Evolutionary conservation across 805 yeast species (phyloP).

Genomic region (Candida ortonii): DNA sequence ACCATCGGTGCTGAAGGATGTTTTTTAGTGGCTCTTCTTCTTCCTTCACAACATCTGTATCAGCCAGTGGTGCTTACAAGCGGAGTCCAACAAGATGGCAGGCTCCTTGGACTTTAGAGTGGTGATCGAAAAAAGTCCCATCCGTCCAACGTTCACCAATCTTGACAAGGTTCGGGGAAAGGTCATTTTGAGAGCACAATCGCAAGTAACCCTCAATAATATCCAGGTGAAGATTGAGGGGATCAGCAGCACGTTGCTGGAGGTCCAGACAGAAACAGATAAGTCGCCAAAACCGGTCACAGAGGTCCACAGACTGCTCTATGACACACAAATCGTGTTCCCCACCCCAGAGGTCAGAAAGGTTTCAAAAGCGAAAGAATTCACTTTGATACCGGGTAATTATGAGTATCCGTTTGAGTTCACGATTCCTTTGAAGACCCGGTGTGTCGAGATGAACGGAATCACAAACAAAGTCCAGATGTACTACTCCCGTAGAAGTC

Average conservation of each 20-base stretch:
- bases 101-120: slow-evolving; percentile 17
- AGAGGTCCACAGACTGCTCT: slow-evolving; percentile 46
- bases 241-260: slow-evolving; percentile 37
- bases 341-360: slow-evolving; percentile 49
- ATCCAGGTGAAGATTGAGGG: slow-evolving; percentile 56
- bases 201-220: slow-evolving; percentile 42
- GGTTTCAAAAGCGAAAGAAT: slow-evolving; percentile 42
- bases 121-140: slow-evolving; percentile 22
- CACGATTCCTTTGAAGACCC: slow-evolving; percentile 40
- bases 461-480: slow-evolving; percentile 13
- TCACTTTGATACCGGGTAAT: slow-evolving; percentile 48
- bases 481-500: slow-evolving; percentile 7
- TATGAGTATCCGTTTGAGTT: slow-evolving; percentile 49
- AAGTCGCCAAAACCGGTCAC: slow-evolving; percentile 10
- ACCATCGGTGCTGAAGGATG: too few relatives aligned
- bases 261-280: slow-evolving; percentile 26
- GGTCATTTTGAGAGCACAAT: slow-evolving; percentile 38
- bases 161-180: slow-evolving; percentile 42
- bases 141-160: slow-evolving; percentile 46
- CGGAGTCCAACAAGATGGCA: too few relatives aligned
- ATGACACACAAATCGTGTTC: slow-evolving; percentile 48
- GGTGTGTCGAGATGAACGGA: slow-evolving; percentile 31
- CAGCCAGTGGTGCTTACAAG: too few relatives aligned
- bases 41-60: too few relatives aligned
- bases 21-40: too few relatives aligned